Percentiles rank a stretch among this genome's conserved stretches.
phyloP scores from a whole-genome alignment of 768 basidiomycete genomes.

The Collybiopsis confluens region DNA sequence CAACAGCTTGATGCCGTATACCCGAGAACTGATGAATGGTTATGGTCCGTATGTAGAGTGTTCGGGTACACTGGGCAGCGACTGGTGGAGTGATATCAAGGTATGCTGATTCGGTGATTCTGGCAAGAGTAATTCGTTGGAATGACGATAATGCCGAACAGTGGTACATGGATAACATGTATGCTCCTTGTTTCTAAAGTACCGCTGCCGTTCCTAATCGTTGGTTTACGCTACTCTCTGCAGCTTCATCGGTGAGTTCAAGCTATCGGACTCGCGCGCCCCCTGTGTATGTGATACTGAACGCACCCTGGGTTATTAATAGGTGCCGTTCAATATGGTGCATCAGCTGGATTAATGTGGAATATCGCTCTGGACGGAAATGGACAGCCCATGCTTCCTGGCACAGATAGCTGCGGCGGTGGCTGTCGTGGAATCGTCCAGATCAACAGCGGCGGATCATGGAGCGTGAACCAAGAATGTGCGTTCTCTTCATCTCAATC shows the following conservation, averaged over 20 bases:
- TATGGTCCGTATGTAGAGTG: constrained; percentile 53
- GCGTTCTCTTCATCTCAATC: constrained; percentile 15
- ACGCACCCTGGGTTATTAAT: too few species aligned
- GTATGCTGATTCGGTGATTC: constrained; percentile 24
- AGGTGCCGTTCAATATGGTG: constrained; percentile 21
- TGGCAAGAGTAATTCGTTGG: background rate
- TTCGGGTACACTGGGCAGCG: constrained; percentile 56
- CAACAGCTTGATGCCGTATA: background rate
- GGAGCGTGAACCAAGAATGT: constrained; percentile 73
- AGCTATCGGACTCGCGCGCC: too few species aligned
- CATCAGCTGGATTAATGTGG: constrained; percentile 63
- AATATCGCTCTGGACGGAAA: constrained; percentile 59
- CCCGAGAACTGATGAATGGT: background rate
- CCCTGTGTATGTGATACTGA: too few species aligned
- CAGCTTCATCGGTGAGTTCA: constrained; percentile 18
- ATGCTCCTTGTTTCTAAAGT: constrained; percentile 12
- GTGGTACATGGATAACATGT: constrained; percentile 74
- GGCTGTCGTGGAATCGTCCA: constrained; percentile 68
- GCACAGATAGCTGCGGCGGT: constrained; percentile 45
- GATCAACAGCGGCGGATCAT: constrained; percentile 60
- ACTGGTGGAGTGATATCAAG: constrained; percentile 83
- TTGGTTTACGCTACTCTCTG: background rate
- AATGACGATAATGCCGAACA: constrained; percentile 16
- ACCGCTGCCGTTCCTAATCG: background rate
- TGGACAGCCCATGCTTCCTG: constrained; percentile 61